Evolutionary conservation across 257 asterid species (phyloP), one percentile per base, ranked within the genome.

Genomic region (Solanum microdontum): DNA sequence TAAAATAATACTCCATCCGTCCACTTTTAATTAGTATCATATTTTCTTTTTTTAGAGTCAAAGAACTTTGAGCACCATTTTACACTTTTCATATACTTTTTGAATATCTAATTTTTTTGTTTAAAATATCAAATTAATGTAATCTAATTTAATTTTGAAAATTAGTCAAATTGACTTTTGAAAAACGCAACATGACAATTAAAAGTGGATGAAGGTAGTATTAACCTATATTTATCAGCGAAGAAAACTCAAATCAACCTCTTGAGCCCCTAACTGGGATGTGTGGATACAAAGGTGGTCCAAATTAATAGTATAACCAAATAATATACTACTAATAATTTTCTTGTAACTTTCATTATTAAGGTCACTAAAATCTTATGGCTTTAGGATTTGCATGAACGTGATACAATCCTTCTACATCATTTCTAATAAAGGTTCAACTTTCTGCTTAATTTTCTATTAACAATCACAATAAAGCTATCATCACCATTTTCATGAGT

Each of bases 341-440:
- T 24, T 82, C 37, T 83, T 74, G 48, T 86, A 23, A 66, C 79
- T 39, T 28, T 86, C 43, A 72, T 87, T 26, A 28, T 79, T 40
- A 85, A 33, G 72, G 11, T 37, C 39, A 72, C 37, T 80, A 45
- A 84, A 28, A 84, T 70, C 82, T 55, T 48, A 87, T 72, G 87
- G 17, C 40, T 15, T 17, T 45, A 8, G 19, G 37, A 6, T 80
- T 80, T 87, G 70, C 79, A 87, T 87, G 86, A 43, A 87, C 89
- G 39, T 48, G 86, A 26, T 24, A 39, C 87, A 72, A 45, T 51
- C 87, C 24, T 37, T 82, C 74, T 28, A 84, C 90, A 89, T 87
- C 90, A 68, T 87, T 80, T 77, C 84, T 68, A 64, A 73, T 73
- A 84, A 76, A 83, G 58, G 84, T 69, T 40, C 15, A 28, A 13